Conservation (phyloP, 192 early-diverging fungal species). For the Backusella westeae region DNA sequence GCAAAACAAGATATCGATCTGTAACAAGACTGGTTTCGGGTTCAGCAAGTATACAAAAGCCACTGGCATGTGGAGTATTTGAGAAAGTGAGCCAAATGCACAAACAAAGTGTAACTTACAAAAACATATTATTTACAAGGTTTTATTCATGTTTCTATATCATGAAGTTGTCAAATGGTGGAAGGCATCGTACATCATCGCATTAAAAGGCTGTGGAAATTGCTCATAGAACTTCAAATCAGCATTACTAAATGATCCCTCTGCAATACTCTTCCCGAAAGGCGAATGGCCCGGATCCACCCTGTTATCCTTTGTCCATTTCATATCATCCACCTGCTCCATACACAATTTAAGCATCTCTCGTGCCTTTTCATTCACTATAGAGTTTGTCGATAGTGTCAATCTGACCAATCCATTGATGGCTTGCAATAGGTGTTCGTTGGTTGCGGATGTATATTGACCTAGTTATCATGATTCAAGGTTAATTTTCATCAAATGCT, state of each 20-base stretch:
- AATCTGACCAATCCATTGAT: not conserved
- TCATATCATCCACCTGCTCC: not conserved
- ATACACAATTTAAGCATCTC: not conserved
- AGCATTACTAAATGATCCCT: not conserved
- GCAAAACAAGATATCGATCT: no score
- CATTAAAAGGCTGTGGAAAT: not conserved
- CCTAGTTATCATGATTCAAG: not conserved
- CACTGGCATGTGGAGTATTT: no score
- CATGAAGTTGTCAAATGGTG: not conserved
- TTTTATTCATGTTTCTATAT: not conserved
- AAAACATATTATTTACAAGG: not conserved
- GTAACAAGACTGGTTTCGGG: no score
- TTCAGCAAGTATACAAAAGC: no score
- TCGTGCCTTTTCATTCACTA: not conserved
- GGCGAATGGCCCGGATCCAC: not conserved
- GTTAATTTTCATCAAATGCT: not conserved
- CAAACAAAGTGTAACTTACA: no score
- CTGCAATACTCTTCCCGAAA: not conserved
- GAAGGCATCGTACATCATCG: not conserved
- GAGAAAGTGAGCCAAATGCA: no score
- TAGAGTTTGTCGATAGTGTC: not conserved
- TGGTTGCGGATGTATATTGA: not conserved
- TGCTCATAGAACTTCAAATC: slow-evolving; percentile 1
- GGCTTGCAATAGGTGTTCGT: not conserved
- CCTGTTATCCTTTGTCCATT: not conserved